Evolutionary conservation across 2,329 filamentous ascomycete species (phyloP), one percentile per base, ranked within the genome.

Genomic region (Paraconiothyrium brasiliense): DNA sequence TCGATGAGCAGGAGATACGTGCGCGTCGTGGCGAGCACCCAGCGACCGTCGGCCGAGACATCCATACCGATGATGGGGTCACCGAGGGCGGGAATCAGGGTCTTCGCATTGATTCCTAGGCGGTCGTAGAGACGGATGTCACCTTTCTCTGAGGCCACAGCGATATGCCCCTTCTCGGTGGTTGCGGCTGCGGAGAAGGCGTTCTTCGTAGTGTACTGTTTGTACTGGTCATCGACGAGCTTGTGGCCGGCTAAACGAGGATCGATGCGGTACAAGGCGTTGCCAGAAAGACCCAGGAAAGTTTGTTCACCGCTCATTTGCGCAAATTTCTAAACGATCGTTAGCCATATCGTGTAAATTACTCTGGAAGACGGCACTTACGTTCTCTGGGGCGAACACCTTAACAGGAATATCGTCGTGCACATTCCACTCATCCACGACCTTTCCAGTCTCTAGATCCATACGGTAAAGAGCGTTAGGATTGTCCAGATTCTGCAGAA

Each of bases 401-500:
- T 92, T 89, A 63, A 98, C 92, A 0, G 92, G 90, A 58, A 99
- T 97, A 76, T 98, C 92, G 65, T 99, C 94, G 75, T 99, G 94
- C 14, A 99, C 87, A 71, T 97, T 97, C 95, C 95, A 99, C 79
- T 99, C 95, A 74, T 99, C 95, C 1, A 98, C 93, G 39, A 99
- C 92, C 82, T 97, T 98, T 68, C 95, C 95, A 70, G 96, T 96
- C 78, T 99, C 94, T 48, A 99, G 85, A 80, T 99, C 95, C 95
- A 99, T 98, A 49, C 92, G 92, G 78, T 94, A 99, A 1, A 99
- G 86, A 55, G 92, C 93, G 82, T 97, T 94, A 1, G 94, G 92
- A 67, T 98, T 91, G 55, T 89, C 81, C 30, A 78, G 84, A 70
- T 96, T 94, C 78, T 97, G 94, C 60, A 97, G 80, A 63, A 97